Conservation (phyloP, 2,329 filamentous ascomycete genomes). For the Rhinocladiella similis region DNA sequence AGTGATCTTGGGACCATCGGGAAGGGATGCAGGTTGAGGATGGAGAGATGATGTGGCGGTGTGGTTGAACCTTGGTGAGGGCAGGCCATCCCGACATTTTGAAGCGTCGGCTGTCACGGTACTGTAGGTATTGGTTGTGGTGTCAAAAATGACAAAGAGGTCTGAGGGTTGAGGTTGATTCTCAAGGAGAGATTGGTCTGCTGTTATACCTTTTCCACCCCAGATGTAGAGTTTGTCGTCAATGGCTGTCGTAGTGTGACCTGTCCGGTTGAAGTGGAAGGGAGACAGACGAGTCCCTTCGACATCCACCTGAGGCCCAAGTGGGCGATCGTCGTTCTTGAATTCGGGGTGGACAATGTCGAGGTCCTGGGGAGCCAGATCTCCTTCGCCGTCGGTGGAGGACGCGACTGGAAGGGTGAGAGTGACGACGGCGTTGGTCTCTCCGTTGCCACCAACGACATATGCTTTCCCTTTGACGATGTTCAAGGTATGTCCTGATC, state of each 20-base stretch:
- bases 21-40: conserved; percentile 6
- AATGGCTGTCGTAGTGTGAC: conserved; percentile 11
- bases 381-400: conserved; percentile 1
- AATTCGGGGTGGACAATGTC: conserved; percentile 7
- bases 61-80: conserved; percentile 10
- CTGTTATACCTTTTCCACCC: conserved; percentile 1
- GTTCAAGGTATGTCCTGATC: conserved; percentile 11
- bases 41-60: conserved; percentile 14
- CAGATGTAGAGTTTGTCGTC: conserved; percentile 11
- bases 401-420: conserved; percentile 14
- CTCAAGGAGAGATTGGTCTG: neutral
- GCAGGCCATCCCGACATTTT: conserved; percentile 14
- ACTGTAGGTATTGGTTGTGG: conserved; percentile 9
- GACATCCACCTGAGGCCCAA: neutral
- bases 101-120: conserved; percentile 6
- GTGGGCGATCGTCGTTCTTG: neutral
- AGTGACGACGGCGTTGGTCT: conserved; percentile 2
- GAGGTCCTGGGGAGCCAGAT: conserved; percentile 12
- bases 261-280: neutral
- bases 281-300: neutral
- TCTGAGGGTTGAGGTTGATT: neutral
- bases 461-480: conserved; percentile 20
- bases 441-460: conserved; percentile 15
- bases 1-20: conserved; percentile 10
- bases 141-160: conserved; percentile 15